phyloP scores from a whole-genome alignment of 768 basidiomycete genomes.

The Trametes gibbosa region DNA sequence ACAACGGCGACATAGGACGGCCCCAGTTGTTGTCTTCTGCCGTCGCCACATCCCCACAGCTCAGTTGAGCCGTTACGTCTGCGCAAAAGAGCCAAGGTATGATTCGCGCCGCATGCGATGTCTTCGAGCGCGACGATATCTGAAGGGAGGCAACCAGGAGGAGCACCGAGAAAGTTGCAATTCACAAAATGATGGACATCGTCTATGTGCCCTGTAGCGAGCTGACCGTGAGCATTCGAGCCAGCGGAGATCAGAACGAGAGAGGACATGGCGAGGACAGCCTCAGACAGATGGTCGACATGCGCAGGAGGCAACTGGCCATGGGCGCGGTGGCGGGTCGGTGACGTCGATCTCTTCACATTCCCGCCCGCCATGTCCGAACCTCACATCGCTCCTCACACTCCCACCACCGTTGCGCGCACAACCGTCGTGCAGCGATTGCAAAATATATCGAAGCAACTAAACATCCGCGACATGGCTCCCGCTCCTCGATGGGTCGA shows the following conservation, averaged over 20 bases:
- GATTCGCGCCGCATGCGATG: conserved; percentile 74
- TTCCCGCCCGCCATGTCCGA: neutral
- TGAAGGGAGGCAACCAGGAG: conserved; percentile 27
- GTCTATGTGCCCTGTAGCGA: conserved; percentile 37
- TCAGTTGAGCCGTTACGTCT: conserved; percentile 32
- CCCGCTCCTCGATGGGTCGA: conserved; percentile 28
- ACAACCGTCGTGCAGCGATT: neutral
- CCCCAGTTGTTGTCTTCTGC: conserved; percentile 71
- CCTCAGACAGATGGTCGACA: neutral
- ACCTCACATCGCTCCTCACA: neutral
- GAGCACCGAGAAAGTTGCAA: conserved; percentile 32
- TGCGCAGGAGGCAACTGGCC: neutral
- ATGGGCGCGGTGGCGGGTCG: neutral
- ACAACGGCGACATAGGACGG: conserved; percentile 28
- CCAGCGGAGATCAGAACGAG: conserved; percentile 40
- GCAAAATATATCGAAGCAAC: too few relatives aligned
- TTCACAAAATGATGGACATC: conserved; percentile 41
- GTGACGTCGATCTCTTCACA: neutral
- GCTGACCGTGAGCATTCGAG: conserved; percentile 50
- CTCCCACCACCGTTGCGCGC: neutral
- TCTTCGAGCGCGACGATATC: conserved; percentile 37
- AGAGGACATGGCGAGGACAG: neutral
- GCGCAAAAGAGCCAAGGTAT: conserved; percentile 67
- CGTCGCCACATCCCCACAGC: conserved; percentile 78
- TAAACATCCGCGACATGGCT: neutral